These are phyloP conservation scores for Penicillium oxalicum DNA, from an alignment of 2,329 filamentous ascomycete genomes.

Conservation along the genomic window DNA sequence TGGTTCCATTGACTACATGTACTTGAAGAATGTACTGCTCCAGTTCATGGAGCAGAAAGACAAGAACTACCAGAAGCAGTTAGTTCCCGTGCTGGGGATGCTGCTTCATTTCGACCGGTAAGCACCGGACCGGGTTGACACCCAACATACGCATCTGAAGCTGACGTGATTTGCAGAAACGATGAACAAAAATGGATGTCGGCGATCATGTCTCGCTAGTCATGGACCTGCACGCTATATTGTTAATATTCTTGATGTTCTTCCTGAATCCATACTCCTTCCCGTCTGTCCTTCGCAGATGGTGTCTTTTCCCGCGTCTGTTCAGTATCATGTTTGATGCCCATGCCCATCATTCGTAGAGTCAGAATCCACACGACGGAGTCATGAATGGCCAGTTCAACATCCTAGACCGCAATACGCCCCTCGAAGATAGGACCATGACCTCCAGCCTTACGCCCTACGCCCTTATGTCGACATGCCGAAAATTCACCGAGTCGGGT, in stretches of 20 bases:
- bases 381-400: too few relatives aligned
- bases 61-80: constrained; percentile 61
- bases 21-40: constrained; percentile 60
- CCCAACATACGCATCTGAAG: constrained; percentile 7
- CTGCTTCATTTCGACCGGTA: constrained; percentile 60
- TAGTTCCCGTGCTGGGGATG: constrained; percentile 61
- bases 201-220: constrained; percentile 55
- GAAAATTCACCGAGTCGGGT: neutral
- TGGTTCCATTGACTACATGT: constrained; percentile 52
- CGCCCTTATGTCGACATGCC: neutral
- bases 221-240: neutral
- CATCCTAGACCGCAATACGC: too few relatives aligned
- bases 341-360: too few relatives aligned
- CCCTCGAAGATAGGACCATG: too few relatives aligned
- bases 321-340: too few relatives aligned
- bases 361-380: too few relatives aligned
- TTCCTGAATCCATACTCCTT: neutral
- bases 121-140: constrained; percentile 20
- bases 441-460: neutral
- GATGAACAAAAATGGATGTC: constrained; percentile 85
- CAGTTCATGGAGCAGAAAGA: constrained; percentile 63
- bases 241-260: too few relatives aligned
- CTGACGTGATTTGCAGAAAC: constrained; percentile 40
- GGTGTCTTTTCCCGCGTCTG: too few relatives aligned
- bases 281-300: neutral